These are phyloP conservation scores for Conticribra weissflogii DNA, from an alignment of 108 stramenopile genomes.

Conservation along the genomic window DNA sequence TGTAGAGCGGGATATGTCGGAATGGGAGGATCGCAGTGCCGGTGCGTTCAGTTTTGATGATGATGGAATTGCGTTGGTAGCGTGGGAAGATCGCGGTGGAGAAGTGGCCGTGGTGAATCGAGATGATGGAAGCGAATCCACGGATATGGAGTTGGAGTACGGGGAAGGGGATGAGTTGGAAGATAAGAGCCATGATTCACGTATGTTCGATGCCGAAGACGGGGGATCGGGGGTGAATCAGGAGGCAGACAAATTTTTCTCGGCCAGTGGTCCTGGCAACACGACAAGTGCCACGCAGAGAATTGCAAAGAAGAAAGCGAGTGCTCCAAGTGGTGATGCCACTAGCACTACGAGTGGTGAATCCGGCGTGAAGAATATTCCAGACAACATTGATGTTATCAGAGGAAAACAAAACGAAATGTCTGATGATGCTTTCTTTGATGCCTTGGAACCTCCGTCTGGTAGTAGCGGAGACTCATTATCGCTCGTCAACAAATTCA, in stretches of 20 bases:
- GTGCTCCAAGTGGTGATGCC: not conserved
- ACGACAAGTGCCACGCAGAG: not conserved
- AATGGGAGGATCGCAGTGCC: constrained; percentile 24
- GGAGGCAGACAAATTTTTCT: constrained; percentile 43
- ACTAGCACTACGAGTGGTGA: not conserved
- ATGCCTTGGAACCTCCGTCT: constrained; percentile 24
- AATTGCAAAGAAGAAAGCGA: not conserved
- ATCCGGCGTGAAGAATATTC: too few species aligned
- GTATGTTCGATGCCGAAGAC: constrained; percentile 45
- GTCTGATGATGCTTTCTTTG: constrained; percentile 28
- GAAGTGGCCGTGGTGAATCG: constrained; percentile 14
- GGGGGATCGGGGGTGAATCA: constrained; percentile 25
- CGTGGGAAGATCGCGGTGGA: not conserved
- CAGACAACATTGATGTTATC: not conserved
- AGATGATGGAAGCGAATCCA: constrained; percentile 14
- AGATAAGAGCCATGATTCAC: constrained; percentile 39
- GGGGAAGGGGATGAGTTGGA: constrained; percentile 49
- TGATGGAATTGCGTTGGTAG: not conserved
- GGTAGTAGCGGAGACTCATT: constrained; percentile 2
- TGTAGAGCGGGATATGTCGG: constrained; percentile 14
- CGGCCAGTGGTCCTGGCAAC: not conserved
- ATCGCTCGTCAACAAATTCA: not conserved
- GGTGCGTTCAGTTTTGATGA: constrained; percentile 34
- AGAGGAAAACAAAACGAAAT: constrained; percentile 1
- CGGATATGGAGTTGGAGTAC: constrained; percentile 37